Evolutionary conservation across 2,329 filamentous ascomycete genomes (phyloP).

Genomic region (Lasiodiplodia citricola): DNA sequence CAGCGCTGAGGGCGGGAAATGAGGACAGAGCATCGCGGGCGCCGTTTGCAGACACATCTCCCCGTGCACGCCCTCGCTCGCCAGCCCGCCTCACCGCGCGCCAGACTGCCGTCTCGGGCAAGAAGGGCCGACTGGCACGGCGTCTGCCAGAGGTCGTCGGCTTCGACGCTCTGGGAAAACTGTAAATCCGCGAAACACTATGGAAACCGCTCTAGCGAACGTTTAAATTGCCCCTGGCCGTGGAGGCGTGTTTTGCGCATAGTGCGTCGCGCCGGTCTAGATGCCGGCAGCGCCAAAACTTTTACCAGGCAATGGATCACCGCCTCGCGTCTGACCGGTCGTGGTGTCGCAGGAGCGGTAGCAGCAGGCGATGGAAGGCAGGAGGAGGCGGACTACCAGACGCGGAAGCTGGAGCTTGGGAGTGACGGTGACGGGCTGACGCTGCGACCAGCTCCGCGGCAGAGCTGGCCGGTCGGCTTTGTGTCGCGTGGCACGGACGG

Average conservation of each 20-base stretch:
- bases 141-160: conserved; percentile 2
- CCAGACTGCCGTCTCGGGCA: conserved; percentile 7
- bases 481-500: conserved; percentile 18
- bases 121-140: conserved; percentile 20
- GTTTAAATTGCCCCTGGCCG: conserved; percentile 20
- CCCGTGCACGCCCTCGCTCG: conserved; percentile 1
- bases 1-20: conserved; percentile 19
- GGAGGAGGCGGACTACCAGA: too few species aligned
- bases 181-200: conserved; percentile 19
- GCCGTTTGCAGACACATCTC: conserved; percentile 6
- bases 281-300: conserved; percentile 7
- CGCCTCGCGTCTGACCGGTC: conserved; percentile 1
- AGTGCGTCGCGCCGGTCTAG: conserved; percentile 18
- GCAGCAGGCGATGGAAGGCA: neutral
- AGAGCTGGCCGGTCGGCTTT: conserved; percentile 6
- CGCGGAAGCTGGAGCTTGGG: neutral
- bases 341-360: conserved; percentile 9
- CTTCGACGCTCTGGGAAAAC: neutral
- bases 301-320: conserved; percentile 9
- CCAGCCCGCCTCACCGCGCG: conserved; percentile 5
- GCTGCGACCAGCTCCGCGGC: conserved; percentile 1
- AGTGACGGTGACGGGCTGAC: neutral
- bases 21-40: conserved; percentile 13
- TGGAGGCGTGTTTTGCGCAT: conserved; percentile 13
- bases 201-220: conserved; percentile 21